These are phyloP conservation scores for Hypoxylon perforatum DNA, from an alignment of 495 filamentous ascomycete species.

Conservation along the genomic window DNA sequence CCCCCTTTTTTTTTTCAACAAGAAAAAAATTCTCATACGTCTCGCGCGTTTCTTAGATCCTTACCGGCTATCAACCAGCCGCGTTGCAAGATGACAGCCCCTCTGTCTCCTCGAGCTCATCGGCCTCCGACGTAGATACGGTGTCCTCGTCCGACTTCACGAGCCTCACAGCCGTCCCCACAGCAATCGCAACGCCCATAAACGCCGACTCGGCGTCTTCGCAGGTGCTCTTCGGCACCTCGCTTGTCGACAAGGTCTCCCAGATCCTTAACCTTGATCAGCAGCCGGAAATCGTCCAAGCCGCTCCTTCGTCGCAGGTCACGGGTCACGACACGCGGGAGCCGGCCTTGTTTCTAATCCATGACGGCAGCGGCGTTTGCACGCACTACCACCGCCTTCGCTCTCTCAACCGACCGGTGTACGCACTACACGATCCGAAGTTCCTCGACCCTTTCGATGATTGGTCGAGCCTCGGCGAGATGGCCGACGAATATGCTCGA, in stretches of 20 bases:
- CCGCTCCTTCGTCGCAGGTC: not conserved
- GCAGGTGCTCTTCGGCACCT: not conserved
- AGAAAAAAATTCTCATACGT: not conserved
- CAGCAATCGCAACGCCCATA: not conserved
- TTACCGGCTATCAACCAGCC: not conserved
- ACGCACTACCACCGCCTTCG: constrained; percentile 17
- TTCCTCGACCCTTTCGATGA: constrained; percentile 12
- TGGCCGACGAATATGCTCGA: constrained; percentile 11
- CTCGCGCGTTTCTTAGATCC: not conserved
- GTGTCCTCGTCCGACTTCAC: not conserved
- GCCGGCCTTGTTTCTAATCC: constrained; percentile 5
- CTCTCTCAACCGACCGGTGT: constrained; percentile 5
- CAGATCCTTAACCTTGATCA: constrained; percentile 5
- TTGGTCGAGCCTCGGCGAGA: constrained; percentile 10
- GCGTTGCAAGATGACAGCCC: not conserved
- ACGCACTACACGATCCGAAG: constrained; percentile 19
- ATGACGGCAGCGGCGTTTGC: constrained; percentile 18
- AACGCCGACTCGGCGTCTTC: not conserved
- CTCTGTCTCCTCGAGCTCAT: not conserved
- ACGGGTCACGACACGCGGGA: not conserved
- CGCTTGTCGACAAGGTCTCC: not conserved
- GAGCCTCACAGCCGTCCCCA: constrained; percentile 1
- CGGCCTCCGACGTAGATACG: not conserved
- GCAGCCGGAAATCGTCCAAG: not conserved
- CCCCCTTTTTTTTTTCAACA: not conserved